Conservation (phyloP, 257 asterid genomes). For the Ocimum tenuiflorum region DNA sequence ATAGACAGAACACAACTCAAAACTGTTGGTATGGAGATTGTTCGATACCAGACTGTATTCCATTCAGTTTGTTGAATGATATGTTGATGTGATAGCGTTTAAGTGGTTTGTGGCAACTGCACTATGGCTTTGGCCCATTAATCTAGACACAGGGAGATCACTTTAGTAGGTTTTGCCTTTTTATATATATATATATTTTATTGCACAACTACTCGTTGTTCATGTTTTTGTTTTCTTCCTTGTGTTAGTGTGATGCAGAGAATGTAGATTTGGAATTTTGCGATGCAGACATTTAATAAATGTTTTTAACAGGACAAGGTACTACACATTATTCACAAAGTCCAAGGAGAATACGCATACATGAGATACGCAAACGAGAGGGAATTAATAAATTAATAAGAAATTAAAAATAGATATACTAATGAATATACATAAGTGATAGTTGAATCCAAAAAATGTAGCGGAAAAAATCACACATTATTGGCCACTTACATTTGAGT, state of each 20-base stretch:
- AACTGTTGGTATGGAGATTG: neutral
- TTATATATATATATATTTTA: too few species aligned
- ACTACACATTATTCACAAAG: neutral
- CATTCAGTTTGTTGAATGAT: conserved; percentile 16
- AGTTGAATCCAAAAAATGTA: too few species aligned
- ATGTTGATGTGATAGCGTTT: too few species aligned
- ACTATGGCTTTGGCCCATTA: conserved; percentile 9
- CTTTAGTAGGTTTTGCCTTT: neutral
- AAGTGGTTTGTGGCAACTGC: conserved; percentile 7
- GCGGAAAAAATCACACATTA: too few species aligned
- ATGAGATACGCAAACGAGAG: neutral
- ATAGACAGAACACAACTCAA: neutral
- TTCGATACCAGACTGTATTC: conserved; percentile 30
- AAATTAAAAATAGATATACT: too few species aligned
- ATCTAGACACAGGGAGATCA: neutral
- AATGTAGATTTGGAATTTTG: conserved; percentile 21
- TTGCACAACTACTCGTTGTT: neutral
- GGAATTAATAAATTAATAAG: too few species aligned
- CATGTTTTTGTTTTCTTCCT: neutral
- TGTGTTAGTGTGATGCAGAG: conserved; percentile 4
- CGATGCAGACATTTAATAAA: conserved; percentile 7
- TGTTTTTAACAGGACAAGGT: neutral
- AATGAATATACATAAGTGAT: too few species aligned
- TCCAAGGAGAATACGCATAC: neutral
- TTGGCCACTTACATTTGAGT: too few species aligned